Percentiles rank a stretch among this genome's conserved stretches.
phyloP scores from a whole-genome alignment of 116 monocot genomes.

The Dioscorea cayenensis region DNA sequence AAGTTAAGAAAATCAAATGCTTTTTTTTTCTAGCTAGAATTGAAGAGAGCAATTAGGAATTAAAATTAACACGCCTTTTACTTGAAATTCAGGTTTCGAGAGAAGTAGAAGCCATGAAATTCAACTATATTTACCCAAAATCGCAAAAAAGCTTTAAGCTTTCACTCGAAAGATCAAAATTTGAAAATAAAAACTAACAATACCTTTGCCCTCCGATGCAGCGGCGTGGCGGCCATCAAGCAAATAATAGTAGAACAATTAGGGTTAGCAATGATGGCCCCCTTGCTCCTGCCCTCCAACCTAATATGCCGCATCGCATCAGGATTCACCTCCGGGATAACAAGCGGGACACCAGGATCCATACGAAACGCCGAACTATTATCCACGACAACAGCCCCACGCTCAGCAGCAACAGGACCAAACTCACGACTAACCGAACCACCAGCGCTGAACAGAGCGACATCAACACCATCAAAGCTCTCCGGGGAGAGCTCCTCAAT shows the following conservation, averaged over 20 bases:
- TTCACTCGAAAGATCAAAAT: not conserved
- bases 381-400: slow-evolving; percentile 80
- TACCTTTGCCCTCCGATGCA: slow-evolving; percentile 83
- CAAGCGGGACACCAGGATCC: slow-evolving; percentile 68
- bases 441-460: slow-evolving; percentile 87
- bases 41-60: too few relatives aligned
- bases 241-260: slow-evolving; percentile 95
- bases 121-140: not conserved
- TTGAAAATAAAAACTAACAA: not conserved
- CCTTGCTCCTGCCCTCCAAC: slow-evolving; percentile 43
- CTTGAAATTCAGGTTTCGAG: too few relatives aligned
- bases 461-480: slow-evolving; percentile 81
- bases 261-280: slow-evolving; percentile 83
- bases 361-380: slow-evolving; percentile 93
- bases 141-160: not conserved
- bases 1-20: too few relatives aligned
- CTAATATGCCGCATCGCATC: slow-evolving; percentile 68
- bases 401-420: slow-evolving; percentile 60
- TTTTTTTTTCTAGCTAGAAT: too few relatives aligned
- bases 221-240: slow-evolving; percentile 90
- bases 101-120: too few relatives aligned
- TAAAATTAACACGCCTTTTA: too few relatives aligned
- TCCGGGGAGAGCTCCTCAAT: slow-evolving; percentile 67
- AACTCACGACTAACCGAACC: slow-evolving; percentile 60
- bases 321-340: slow-evolving; percentile 88